Evolutionary conservation across 2,329 filamentous ascomycete species (phyloP).

Genomic region (Colletotrichum sp.): DNA sequence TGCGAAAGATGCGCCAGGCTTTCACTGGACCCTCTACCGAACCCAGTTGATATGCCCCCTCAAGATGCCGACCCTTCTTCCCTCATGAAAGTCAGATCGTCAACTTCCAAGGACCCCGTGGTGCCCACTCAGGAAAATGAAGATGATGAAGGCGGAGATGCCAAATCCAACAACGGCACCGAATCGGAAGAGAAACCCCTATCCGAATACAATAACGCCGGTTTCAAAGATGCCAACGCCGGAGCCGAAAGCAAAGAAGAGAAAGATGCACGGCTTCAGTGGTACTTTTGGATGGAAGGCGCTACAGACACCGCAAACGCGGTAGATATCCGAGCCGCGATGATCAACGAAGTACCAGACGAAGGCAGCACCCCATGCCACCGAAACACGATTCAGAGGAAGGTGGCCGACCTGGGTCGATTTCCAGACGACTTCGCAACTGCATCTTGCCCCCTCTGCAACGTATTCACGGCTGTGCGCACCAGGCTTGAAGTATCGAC

Average conservation of each 20-base stretch:
- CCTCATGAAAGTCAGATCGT: not conserved
- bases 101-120: not conserved
- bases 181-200: not conserved
- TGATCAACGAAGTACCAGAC: not conserved
- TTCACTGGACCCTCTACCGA: not conserved
- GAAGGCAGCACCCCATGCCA: not conserved
- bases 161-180: not conserved
- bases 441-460: not conserved
- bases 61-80: not conserved
- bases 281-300: not conserved
- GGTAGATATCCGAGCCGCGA: not conserved
- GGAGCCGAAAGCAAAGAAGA: not conserved
- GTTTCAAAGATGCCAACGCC: not conserved
- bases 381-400: not conserved
- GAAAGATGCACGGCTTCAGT: not conserved
- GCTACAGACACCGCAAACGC: not conserved
- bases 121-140: not conserved
- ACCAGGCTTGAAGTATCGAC: not conserved
- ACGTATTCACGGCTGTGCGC: not conserved
- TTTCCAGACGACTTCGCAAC: not conserved
- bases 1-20: not conserved
- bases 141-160: not conserved
- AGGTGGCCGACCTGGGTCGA: not conserved
- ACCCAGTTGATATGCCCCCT: not conserved
- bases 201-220: not conserved